Evolutionary conservation across 306 rosid genomes (phyloP), one percentile per base, ranked within the genome.

Genomic region (Quercus wislizeni): DNA sequence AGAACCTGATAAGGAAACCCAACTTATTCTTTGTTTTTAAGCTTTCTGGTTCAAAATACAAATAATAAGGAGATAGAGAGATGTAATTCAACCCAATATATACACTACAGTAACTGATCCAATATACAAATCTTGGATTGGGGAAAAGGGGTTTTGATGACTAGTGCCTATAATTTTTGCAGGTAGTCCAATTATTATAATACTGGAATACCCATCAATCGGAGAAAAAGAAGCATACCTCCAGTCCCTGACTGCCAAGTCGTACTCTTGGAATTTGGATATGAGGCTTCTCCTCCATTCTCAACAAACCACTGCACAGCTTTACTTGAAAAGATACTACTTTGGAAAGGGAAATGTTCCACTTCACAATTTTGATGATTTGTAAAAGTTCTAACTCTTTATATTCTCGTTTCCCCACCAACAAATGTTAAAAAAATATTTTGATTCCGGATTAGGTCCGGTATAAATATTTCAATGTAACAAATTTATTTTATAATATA

Each of bases 241-340:
- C 79, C 58, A 75, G 52, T 62, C 79, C 79, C 41, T 61, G 59
- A 2, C 59, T 59, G 49, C 79, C 79, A 8, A 62, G 79, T 27
- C 19, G 46, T 2, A 49, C 79, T 27, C 61, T 75, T 25, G 72
- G 79, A 7, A 75, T 46, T 23, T 61, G 71, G 43, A 75, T 62
- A 10, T 49, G 54, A 17, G 54, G 54, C 49, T 41, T 75, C 54
- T 49, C 54, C 78, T 75, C 79, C 71, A 75, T 75, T 46, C 27
- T 20, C 35, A 7, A 15, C 20, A 33, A 21, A 57, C 63, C 46
- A 38, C 46, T 38, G 46, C 46, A 38, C 46, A 7, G 11, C 11
- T 8, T 38, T 38, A 38, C 11, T 38, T 38, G 46, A 38, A 38
- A 38, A 38, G 46, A 38, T 38, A 0, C 11, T 38, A 38, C 46